phyloP scores from a whole-genome alignment of 768 basidiomycete species.

The Crassisporium funariophilum region DNA sequence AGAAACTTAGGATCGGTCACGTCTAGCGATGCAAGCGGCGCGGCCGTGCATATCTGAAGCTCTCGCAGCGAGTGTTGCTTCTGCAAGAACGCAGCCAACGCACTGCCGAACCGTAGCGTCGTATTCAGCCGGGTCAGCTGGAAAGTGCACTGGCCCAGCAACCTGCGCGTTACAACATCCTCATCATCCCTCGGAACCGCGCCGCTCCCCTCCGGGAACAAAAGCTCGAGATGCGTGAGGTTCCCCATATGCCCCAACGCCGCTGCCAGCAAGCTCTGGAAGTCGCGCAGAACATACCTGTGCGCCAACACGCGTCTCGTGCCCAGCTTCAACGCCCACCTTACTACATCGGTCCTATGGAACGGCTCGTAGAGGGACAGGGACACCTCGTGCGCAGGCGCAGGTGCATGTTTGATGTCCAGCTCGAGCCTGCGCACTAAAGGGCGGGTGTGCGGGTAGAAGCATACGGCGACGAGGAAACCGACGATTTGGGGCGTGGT shows the following conservation, averaged over 20 bases:
- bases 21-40: conserved; percentile 2
- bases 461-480: too few species aligned
- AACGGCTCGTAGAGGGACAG: too few species aligned
- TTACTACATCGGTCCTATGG: too few species aligned
- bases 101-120: conserved; percentile 2
- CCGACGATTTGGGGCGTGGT: too few species aligned
- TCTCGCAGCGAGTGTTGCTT: not conserved
- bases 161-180: not conserved
- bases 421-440: too few species aligned
- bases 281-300: too few species aligned
- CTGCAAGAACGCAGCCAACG: conserved; percentile 2
- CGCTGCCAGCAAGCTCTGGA: not conserved
- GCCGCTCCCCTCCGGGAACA: conserved; percentile 4
- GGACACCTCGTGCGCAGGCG: too few species aligned
- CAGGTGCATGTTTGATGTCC: too few species aligned
- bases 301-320: too few species aligned
- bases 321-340: too few species aligned
- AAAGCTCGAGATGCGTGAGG: conserved; percentile 1
- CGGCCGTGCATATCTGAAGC: not conserved
- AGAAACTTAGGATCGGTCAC: not conserved
- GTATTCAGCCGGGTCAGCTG: conserved; percentile 1
- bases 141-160: not conserved
- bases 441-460: too few species aligned
- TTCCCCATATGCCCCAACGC: not conserved
- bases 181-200: not conserved